Evolutionary conservation across 805 yeast species (phyloP), one percentile per base, ranked within the genome.

Genomic region (Pichia occidentalis): DNA sequence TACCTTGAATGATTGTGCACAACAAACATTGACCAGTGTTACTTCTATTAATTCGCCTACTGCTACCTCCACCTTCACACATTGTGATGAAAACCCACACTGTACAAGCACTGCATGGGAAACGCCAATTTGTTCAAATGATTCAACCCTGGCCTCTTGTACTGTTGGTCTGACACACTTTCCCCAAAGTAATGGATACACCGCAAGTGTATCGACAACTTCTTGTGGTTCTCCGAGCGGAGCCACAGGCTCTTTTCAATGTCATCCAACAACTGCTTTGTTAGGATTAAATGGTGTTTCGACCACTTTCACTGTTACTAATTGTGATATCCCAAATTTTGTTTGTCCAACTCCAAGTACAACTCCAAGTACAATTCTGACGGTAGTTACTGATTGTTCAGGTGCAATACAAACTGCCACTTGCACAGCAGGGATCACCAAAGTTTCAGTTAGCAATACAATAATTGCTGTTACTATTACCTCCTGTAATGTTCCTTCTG

Each of bases 301-400:
- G 10, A 30, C 44, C 3, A 42, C 39, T n/a, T 32, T 39, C 21
- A 30, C 38, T 12, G 31, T 44, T 14, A 41, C 45, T 5, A 45
- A 45, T 22, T 45, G 48, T 39, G 48, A 42, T 34, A 17, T 34
- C 20, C 35, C 48, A 1, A 34, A 34, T 18, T 45, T 45, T 33
- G 30, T 17, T 20, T 37, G 40, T 13, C 40, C 40, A 21, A 25
- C 14, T 32, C 16, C 34, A 17, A 18, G 23, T 11, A 30, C 29
- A 25, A 23, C 27, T 3, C 30, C 42, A 7, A 19, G 25, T 11
- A 13, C 33, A 4, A 23, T 35, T 7, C 9, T 26, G 5, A 34
- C 20, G 20, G 7, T 21, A 12, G 9, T 39, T 17, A 34, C 42
- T 11, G 42, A 33, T 29, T 38, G 42, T 16, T 12, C 28, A 25